Base-by-base conservation (phyloP, 805 yeast genomes). In the Metschnikowia colocasiae region DNA sequence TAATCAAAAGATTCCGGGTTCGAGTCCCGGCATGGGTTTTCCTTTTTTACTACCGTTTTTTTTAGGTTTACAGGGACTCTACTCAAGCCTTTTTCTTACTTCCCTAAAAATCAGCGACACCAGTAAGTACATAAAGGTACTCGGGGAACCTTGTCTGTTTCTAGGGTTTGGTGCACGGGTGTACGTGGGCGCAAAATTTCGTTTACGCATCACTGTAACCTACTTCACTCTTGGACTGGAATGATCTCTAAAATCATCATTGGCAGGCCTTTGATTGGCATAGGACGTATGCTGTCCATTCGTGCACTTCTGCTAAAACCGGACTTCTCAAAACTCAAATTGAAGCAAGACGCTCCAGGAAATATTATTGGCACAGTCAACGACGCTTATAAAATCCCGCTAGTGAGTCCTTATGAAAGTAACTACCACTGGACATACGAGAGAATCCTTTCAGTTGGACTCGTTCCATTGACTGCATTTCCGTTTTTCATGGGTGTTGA, bases 361-460 rank as follows among this genome's bases (percentile, higher is more conserved):
- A 76, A 85, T 64, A 83, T 92, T 48, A 83, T 83, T 40, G 98
- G 97, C n/a, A 82, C 91, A 6, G 96, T 91, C 41, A 94, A 92
- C 67, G 98, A 94, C 52, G 90, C 98, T 13, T 85, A 76, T 59
- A 69, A 72, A 29, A 71, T 80, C 13, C 97, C 97, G 33, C 66
- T 74, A 34, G 64, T 82, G 4, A 74, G 79, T 59, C 79, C 75
- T 54, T 61, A 74, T 43, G 91, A 89, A 60, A 97, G 98, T 40
- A 86, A 95, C 20, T 78, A 81, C 64, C 98, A 91, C 73, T 92
- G 99, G 99, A 73, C 87, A n/a, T 82, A 83, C 58, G 99, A 92
- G 74, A 80, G 87, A 57, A 59, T 80, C 4, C 69, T 89, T 30
- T 76, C 95, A 3, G 64, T 84, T 15, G 80, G 83, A 9, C 71